phyloP scores from a whole-genome alignment of 352 stramenopile species.

The Globisporangium lucens region DNA sequence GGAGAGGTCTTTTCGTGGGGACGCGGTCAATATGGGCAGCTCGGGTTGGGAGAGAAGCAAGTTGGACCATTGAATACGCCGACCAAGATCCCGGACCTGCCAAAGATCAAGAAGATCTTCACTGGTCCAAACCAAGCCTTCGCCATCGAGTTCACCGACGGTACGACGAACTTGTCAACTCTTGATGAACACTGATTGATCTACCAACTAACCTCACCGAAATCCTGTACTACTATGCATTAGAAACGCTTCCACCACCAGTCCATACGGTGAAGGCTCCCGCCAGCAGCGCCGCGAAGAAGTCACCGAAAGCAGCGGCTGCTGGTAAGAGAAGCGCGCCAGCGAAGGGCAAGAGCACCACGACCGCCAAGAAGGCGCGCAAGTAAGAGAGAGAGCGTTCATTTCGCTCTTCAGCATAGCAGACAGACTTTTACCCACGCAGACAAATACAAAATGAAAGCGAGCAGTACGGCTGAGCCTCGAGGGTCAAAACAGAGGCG shows the following conservation, averaged over 20 bases:
- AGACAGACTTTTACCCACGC: not conserved
- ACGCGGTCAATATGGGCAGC: conserved; percentile 60
- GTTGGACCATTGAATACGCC: conserved; percentile 33
- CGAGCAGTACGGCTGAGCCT: not conserved
- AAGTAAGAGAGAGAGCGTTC: not conserved
- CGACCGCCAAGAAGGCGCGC: conserved; percentile 12
- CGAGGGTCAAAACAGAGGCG: not conserved
- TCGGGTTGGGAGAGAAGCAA: conserved; percentile 50
- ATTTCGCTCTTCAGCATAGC: not conserved
- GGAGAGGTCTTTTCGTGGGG: conserved; percentile 77
- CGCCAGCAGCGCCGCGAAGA: conserved; percentile 22
- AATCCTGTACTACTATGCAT: too few species aligned
- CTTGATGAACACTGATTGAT: not conserved
- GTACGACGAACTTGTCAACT: conserved; percentile 25
- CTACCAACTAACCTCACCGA: not conserved
- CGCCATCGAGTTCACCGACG: conserved; percentile 69
- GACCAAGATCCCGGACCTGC: conserved; percentile 51
- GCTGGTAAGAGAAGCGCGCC: conserved; percentile 4
- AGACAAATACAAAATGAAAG: not conserved
- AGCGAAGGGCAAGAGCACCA: conserved; percentile 7
- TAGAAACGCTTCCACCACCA: conserved; percentile 52
- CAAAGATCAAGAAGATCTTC: conserved; percentile 58
- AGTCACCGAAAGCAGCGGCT: conserved; percentile 9
- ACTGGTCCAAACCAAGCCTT: conserved; percentile 76
- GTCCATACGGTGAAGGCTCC: conserved; percentile 15